Evolutionary conservation across 495 filamentous ascomycete species (phyloP), one percentile per base, ranked within the genome.

Genomic region (Talaromyces thailandensis): DNA sequence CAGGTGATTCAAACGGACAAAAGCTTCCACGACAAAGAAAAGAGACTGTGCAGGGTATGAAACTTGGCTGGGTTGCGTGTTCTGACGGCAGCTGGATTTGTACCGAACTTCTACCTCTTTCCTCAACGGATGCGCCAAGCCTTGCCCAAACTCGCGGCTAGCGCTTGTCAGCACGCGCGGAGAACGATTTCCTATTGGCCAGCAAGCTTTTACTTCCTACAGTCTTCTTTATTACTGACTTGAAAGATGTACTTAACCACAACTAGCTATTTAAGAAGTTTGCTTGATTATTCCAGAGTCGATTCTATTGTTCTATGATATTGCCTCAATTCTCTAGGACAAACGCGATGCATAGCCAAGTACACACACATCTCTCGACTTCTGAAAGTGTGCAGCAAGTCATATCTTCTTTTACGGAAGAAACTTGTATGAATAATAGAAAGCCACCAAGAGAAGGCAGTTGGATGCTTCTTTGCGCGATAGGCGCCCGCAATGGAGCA

Each of bases 391-490:
- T 9, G 52, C 8, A 16, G 52, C 14, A 56, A 56, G 43, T 48
- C 43, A 48, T 43, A n/a, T 48, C 43, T 48, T 48, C n/a, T 16
- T 43, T 43, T 18, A 43, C 14, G 14, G n/a, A 48, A 48, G n/a
- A 48, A 24, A 28, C 28, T 23, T 31, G 56, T 31, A 18, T 31
- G 24, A 53, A 53, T 8, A 52, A 14, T 31, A 58, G 24, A 18
- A 58, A 58, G 32, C 29, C 56, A 32, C 12, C 56, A 58, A 61
- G 4, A 73, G 76, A 73, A 74, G 77, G 76, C 76, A 79, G 75
- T 79, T 79, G 74, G 75, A 78, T 79, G 75, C 76, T 79, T 77
- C 76, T 79, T 74, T 73, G 66, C 57, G 65, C 67, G 66, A 63
- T 25, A 26, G 37, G n/a, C 24, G 66, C 67, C 58, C 60, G 66